Conservation (phyloP, 192 early-diverging fungal species). For the Backusella morwellensis region DNA sequence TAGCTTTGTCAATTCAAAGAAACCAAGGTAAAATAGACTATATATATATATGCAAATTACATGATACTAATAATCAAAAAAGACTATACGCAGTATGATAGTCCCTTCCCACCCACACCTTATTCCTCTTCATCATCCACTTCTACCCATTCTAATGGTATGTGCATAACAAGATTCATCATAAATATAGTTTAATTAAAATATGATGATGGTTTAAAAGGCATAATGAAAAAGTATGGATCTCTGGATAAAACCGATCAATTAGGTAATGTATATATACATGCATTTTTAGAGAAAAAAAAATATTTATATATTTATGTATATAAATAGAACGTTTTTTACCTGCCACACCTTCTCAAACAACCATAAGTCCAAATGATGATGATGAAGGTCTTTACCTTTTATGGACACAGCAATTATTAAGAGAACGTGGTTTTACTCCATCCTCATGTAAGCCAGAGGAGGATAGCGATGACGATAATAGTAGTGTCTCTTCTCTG, state of each 20-base stretch:
- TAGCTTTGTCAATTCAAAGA: not conserved
- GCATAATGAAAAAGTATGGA: not conserved
- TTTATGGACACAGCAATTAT: slow-evolving; percentile 20
- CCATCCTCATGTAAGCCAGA: slow-evolving; percentile 12
- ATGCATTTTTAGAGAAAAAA: not conserved
- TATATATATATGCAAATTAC: not conserved
- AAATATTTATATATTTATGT: not conserved
- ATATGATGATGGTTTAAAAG: not conserved
- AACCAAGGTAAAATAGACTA: not conserved
- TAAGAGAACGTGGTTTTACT: slow-evolving; percentile 19
- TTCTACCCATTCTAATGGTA: not conserved
- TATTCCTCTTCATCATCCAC: not conserved
- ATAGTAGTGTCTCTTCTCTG: not conserved
- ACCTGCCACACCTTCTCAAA: slow-evolving; percentile 2
- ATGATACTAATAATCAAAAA: not conserved
- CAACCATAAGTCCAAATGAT: slow-evolving; percentile 5
- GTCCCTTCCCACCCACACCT: not conserved
- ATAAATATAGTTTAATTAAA: not conserved
- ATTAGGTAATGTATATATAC: not conserved
- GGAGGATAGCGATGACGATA: slow-evolving; percentile 1
- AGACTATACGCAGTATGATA: not conserved
- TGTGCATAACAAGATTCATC: not conserved
- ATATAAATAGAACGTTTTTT: not conserved
- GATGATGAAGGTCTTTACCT: slow-evolving; percentile 27
- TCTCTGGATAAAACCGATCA: slow-evolving; percentile 1